Evolutionary conservation across 148 eudicot species (phyloP).

Genomic region (Fagopyrum homotropicum): DNA sequence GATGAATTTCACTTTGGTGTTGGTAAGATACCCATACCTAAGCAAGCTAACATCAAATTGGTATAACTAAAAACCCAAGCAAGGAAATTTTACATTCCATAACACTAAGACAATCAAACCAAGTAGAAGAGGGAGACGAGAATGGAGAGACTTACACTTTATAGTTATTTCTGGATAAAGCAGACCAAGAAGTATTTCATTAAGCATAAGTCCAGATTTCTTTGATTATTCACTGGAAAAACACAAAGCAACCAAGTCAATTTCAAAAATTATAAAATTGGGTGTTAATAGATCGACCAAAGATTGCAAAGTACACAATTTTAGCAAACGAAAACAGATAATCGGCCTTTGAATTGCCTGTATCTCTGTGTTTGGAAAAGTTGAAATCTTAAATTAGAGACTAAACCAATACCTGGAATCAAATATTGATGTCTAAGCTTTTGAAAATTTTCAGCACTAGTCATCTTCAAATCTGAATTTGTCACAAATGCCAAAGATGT

Average conservation of each 20-base stretch:
- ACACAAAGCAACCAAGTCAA: constrained; percentile 5
- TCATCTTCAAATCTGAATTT: too few relatives aligned
- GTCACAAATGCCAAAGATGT: too few relatives aligned
- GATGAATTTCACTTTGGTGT: constrained; percentile 90
- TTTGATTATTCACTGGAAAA: constrained; percentile 88
- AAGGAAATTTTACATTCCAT: neutral
- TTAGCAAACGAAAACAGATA: too few relatives aligned
- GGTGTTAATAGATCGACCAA: neutral
- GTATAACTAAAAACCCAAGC: neutral
- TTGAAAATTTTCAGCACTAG: too few relatives aligned
- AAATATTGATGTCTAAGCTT: too few relatives aligned
- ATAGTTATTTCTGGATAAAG: constrained; percentile 87
- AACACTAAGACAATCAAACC: too few relatives aligned
- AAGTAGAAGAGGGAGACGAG: neutral
- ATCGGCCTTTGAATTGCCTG: too few relatives aligned
- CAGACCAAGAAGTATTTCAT: constrained; percentile 89
- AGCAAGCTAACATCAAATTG: constrained; percentile 5
- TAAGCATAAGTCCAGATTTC: constrained; percentile 80
- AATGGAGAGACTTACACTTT: constrained; percentile 65
- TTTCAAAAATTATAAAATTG: neutral
- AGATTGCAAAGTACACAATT: too few relatives aligned
- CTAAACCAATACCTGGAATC: too few relatives aligned
- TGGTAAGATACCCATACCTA: constrained; percentile 95
- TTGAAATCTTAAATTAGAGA: too few relatives aligned
- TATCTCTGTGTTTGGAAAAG: too few relatives aligned